Evolutionary conservation across 441 rosid genomes (phyloP), one percentile per base, ranked within the genome.

Genomic region (Corymbia calophylla): DNA sequence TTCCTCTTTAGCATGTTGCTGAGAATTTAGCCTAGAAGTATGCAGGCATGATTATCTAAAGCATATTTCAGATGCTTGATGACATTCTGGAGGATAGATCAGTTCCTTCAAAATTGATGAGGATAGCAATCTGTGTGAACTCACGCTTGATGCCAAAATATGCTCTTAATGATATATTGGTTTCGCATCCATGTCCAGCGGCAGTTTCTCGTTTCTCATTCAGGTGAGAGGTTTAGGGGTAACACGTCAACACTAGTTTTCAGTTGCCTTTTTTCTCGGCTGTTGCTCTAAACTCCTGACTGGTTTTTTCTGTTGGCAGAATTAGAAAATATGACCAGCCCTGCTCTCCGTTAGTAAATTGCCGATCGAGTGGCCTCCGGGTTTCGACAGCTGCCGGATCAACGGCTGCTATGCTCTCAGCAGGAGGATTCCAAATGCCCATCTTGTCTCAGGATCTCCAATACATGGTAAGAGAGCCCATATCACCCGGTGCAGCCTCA

Each of bases 351-450:
- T 89, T 95, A 87, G 93, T 94, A 90, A 94, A 96, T 92, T 93
- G 98, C 86, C 94, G 98, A 89, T 96, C 99, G 53, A 97, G 99
- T 88, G 99, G 99, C 90, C 93, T 98, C 62, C 95, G 99, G 95
- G 94, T 96, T 87, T 98, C 98, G 53, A 95, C 98, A 60, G 97
- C 99, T 29, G 96, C 96, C 53, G 99, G 99, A 84, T 96, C 99
- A 82, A 96, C 99, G 2, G 98, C 98, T 16, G 99, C 99, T 85
- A 98, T 96, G 98, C 95, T 91, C 23, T 96, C 99, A 12, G 97
- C 96, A 49, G 99, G 99, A 88, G 99, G 99, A 87, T 94, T 93
- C 60, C 88, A 88, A 53, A 95, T 98, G 98, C 97, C 98, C 31
- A 93, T 95, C 88, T 90, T 94, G 87, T 96, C 97, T 35, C 92